Evolutionary conservation across 495 filamentous ascomycete species (phyloP).

Genomic region (Lepraria neglecta): DNA sequence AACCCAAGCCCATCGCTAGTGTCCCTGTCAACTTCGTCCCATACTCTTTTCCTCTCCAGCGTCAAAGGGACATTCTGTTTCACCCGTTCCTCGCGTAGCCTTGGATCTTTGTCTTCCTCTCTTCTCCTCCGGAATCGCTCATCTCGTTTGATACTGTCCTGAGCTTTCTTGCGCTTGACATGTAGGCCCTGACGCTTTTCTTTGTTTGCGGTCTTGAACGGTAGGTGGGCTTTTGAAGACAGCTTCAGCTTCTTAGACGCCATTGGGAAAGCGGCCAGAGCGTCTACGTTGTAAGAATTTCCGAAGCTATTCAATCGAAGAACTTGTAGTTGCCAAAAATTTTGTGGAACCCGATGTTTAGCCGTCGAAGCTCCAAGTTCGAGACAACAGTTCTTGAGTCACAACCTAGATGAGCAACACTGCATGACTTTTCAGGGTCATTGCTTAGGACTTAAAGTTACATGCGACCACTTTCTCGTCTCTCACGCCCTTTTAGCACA

Average conservation of each 20-base stretch:
- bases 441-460: constrained; percentile 10
- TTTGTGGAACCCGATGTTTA: not conserved
- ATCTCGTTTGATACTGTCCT: constrained; percentile 64
- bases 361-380: not conserved
- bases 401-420: not conserved
- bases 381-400: constrained; percentile 9
- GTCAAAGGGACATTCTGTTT: constrained; percentile 74
- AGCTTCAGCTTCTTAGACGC: constrained; percentile 37
- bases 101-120: constrained; percentile 81
- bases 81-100: constrained; percentile 60
- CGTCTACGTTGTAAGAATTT: too few relatives aligned
- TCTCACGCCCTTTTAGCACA: constrained; percentile 22
- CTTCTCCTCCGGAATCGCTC: constrained; percentile 69
- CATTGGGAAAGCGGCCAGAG: constrained; percentile 26
- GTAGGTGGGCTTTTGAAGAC: constrained; percentile 34
- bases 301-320: too few relatives aligned
- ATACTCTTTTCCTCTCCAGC: constrained; percentile 82
- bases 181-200: constrained; percentile 65
- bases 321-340: not conserved
- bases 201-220: constrained; percentile 57
- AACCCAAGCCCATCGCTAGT: constrained; percentile 55
- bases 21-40: constrained; percentile 83
- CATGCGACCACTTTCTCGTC: constrained; percentile 29
- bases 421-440: not conserved
- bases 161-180: constrained; percentile 68